Conservation (phyloP, 148 eudicot genomes). For the Dianthus caryophyllus region DNA sequence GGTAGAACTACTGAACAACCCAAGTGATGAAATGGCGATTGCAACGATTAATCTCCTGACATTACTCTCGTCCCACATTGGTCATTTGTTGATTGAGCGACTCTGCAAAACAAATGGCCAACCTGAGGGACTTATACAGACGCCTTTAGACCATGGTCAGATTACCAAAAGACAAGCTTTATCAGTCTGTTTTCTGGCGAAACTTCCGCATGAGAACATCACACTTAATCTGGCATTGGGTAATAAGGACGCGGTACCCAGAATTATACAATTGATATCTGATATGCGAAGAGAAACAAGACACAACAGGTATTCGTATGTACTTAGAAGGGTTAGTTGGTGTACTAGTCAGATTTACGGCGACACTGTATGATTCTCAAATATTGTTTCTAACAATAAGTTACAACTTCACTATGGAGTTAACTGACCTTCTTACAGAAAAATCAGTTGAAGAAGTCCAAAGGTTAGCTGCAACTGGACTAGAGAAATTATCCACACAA, state of each 20-base stretch:
- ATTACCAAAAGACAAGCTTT: constrained; percentile 61
- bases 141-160: constrained; percentile 32
- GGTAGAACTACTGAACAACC: constrained; percentile 55
- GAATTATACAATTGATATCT: constrained; percentile 35
- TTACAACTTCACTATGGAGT: constrained; percentile 43
- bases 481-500: constrained; percentile 67
- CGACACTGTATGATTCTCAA: constrained; percentile 60
- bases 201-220: constrained; percentile 69
- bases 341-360: constrained; percentile 69
- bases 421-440: constrained; percentile 53
- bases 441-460: constrained; percentile 61
- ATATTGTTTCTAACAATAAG: constrained; percentile 41
- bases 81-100: constrained; percentile 59
- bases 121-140: constrained; percentile 55
- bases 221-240: constrained; percentile 58
- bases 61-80: constrained; percentile 56
- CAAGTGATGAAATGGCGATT: constrained; percentile 56
- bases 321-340: constrained; percentile 83
- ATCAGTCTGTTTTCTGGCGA: constrained; percentile 61
- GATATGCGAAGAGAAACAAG: constrained; percentile 52
- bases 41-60: constrained; percentile 53
- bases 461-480: constrained; percentile 54
- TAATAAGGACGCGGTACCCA: constrained; percentile 39
- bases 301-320: constrained; percentile 46
- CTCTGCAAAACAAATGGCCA: constrained; percentile 59